Evolutionary conservation across 768 basidiomycete species (phyloP), one percentile per base, ranked within the genome.

Genomic region (Kwoniella botswanensis): DNA sequence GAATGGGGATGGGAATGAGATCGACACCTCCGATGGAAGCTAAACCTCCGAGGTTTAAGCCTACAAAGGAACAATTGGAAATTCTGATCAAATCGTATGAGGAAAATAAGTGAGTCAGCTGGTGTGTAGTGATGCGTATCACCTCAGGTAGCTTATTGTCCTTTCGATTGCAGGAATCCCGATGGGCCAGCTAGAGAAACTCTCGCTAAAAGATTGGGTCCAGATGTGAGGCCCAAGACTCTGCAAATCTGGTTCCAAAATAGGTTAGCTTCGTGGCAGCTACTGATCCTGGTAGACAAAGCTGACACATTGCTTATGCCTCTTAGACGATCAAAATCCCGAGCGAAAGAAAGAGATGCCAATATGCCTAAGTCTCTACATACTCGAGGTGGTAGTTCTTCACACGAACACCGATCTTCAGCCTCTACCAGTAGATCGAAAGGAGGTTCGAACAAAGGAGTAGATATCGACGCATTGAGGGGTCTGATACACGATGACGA

Each of bases 231-330:
- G 35, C 72, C 74, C 7, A 80, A 80, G 62, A 80, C 79, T 0
- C 63, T 80, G 17, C 79, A 80, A 50, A 80, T 80, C 24, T 80
- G 79, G 79, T 80, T 80, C 54, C 79, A 80, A 63, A 80, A 80
- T 57, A 65, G 79, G 77, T 79, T 21, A 68, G 74, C 52, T 56
- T 12, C 35, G 17, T 59, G 24, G 17, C 35, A 17, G 55, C 53
- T 35, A 35, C 62, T 44, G 35, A 24, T 7, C 11, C 7, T 29
- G 17, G 52, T 35, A 35, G 1, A 35, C 44, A n/a, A 29, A 65
- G 55, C 41, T 43, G 42, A 43, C 21, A 42, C 21, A 4, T 5
- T 15, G 46, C 46, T 63, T 43, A 9, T 35, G 35, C 35, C 35
- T 29, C 21, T 56, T 22, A 79, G 75, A 12, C 65, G 77, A 52